A percentile compares a stretch with the other conserved stretches of the same genome.
Evolutionary conservation across 2,329 filamentous ascomycete genomes (phyloP).

Genomic region (Clonostachys byssicola): DNA sequence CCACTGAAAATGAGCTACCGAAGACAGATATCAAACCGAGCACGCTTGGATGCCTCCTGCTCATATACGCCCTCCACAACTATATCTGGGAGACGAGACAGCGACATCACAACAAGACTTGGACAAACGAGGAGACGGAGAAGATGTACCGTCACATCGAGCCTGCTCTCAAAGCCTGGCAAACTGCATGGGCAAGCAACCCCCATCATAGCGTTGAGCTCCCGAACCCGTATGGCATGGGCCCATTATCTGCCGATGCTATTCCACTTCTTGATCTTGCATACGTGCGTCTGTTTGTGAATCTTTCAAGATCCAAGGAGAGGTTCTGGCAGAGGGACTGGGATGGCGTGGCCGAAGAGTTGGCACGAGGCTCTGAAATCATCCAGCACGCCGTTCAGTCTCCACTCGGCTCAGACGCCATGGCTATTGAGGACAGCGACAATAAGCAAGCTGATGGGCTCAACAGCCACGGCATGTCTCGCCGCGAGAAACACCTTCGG

Average conservation of each 20-base stretch:
- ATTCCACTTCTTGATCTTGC: conserved; percentile 89
- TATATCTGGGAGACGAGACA: conserved; percentile 98
- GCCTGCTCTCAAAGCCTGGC: conserved; percentile 90
- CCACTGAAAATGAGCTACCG: conserved; percentile 33
- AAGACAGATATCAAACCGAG: conserved; percentile 72
- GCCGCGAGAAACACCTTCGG: conserved; percentile 81
- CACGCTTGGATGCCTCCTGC: conserved; percentile 83
- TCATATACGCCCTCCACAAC: conserved; percentile 94
- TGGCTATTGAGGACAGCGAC: conserved; percentile 38
- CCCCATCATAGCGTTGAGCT: conserved; percentile 79
- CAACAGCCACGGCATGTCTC: conserved; percentile 44
- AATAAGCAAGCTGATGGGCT: conserved; percentile 35
- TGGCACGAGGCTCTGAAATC: conserved; percentile 73
- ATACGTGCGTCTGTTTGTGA: conserved; percentile 88
- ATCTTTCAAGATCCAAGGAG: conserved; percentile 87
- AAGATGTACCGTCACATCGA: conserved; percentile 96
- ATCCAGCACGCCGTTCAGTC: conserved; percentile 67
- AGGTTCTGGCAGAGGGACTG: conserved; percentile 93
- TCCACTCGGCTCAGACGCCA: conserved; percentile 44
- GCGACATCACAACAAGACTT: conserved; percentile 79
- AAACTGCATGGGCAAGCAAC: conserved; percentile 85
- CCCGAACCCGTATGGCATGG: conserved; percentile 77
- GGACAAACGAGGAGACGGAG: conserved; percentile 90
- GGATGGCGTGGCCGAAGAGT: conserved; percentile 84
- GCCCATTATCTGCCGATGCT: conserved; percentile 82